Conservation (phyloP, 495 filamentous ascomycete genomes). For the Achaetomiella virescens region DNA sequence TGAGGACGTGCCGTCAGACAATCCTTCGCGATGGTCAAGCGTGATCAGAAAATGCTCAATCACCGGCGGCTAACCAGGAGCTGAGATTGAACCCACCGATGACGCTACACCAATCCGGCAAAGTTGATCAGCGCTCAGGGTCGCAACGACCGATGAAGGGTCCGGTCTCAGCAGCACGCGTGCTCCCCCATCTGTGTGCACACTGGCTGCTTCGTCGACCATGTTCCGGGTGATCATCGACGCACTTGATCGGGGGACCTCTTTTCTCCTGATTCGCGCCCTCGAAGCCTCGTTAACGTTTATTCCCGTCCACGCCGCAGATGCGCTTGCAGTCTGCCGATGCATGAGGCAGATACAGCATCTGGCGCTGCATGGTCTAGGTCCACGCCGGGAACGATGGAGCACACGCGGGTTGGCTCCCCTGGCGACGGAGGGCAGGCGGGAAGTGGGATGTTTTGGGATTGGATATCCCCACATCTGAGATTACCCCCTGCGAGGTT, state of each 20-base stretch:
- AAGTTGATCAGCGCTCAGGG: constrained; percentile 1
- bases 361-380: too few species aligned
- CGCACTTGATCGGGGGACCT: too few species aligned
- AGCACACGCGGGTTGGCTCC: constrained; percentile 1
- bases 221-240: too few species aligned
- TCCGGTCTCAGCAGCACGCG: background rate
- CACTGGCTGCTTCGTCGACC: background rate
- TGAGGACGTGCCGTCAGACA: too few species aligned
- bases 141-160: background rate
- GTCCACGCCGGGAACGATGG: too few species aligned
- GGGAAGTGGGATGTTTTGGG: constrained; percentile 10
- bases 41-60: background rate
- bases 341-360: background rate
- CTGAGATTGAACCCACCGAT: background rate
- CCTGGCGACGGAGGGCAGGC: background rate
- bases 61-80: background rate
- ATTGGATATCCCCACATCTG: constrained; percentile 5
- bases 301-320: too few species aligned
- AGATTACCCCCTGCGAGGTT: background rate
- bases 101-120: background rate
- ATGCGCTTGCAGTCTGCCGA: background rate
- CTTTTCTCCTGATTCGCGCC: too few species aligned
- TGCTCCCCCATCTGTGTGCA: background rate
- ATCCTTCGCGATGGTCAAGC: too few species aligned
- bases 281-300: too few species aligned